A percentile compares a stretch with the other conserved stretches of the same genome.
These are phyloP conservation scores for Tuber aestivum DNA, from an alignment of 495 filamentous ascomycete genomes.

Conservation along the genomic window DNA sequence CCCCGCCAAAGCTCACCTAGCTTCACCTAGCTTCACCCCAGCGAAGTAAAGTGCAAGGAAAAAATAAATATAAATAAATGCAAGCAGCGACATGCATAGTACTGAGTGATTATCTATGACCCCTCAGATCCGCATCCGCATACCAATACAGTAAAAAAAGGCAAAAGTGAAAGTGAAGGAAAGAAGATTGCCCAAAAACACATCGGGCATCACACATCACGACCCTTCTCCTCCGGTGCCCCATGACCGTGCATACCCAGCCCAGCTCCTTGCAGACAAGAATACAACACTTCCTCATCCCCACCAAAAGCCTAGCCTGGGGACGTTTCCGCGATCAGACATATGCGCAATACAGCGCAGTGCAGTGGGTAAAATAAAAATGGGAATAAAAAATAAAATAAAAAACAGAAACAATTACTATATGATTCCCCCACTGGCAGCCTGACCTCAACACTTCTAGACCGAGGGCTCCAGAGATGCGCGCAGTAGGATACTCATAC, in stretches of 20 bases:
- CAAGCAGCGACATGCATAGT: not conserved
- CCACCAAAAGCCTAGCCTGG: not conserved
- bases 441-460: not conserved
- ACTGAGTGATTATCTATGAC: constrained; percentile 4
- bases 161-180: not conserved
- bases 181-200: not conserved
- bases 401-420: not conserved
- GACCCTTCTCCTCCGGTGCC: not conserved
- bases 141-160: not conserved
- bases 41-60: not conserved
- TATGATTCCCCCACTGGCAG: not conserved
- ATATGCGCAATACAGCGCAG: not conserved
- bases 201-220: not conserved
- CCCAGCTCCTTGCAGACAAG: not conserved
- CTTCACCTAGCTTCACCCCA: not conserved
- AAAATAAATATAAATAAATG: not conserved
- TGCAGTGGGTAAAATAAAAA: not conserved
- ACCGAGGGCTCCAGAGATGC: not conserved
- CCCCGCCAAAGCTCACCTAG: not conserved
- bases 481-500: too few species aligned
- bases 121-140: not conserved
- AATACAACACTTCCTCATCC: not conserved
- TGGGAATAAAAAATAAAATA: not conserved
- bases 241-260: not conserved
- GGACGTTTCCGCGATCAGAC: not conserved